Conservation (phyloP, 1,139 yeast species). For the Sugiyamaella neomexicana region DNA sequence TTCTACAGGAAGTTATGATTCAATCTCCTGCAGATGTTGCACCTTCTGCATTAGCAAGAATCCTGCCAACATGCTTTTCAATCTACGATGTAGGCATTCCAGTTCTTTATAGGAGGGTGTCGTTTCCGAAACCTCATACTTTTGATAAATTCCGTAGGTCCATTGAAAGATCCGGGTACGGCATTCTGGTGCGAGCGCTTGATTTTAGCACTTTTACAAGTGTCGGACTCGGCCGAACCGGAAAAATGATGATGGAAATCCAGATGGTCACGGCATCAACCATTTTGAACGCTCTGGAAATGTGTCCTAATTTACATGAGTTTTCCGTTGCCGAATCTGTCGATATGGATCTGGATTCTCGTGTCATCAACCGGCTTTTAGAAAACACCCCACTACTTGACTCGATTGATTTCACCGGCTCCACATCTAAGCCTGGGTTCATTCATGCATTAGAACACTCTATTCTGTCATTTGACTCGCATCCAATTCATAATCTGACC, state of each 20-base stretch:
- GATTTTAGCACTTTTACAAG: constrained; percentile 90
- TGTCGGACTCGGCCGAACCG: constrained; percentile 86
- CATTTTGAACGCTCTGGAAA: constrained; percentile 56
- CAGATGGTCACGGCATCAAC: constrained; percentile 85
- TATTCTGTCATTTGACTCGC: constrained; percentile 21
- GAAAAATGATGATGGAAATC: constrained; percentile 85
- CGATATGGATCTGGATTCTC: constrained; percentile 74
- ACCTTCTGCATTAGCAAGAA: constrained; percentile 28
- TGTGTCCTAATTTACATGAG: constrained; percentile 68
- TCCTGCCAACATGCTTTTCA: constrained; percentile 38
- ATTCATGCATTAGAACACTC: constrained; percentile 33
- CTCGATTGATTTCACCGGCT: constrained; percentile 87
- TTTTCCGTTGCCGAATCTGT: constrained; percentile 84
- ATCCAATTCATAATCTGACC: constrained; percentile 39
- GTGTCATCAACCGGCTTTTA: constrained; percentile 60
- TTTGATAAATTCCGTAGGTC: constrained; percentile 70
- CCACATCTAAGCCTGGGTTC: constrained; percentile 71
- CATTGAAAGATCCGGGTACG: constrained; percentile 53
- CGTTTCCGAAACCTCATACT: constrained; percentile 78
- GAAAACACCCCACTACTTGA: constrained; percentile 55
- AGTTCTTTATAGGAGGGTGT: constrained; percentile 62
- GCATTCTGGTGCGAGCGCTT: constrained; percentile 69
- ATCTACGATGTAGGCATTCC: constrained; percentile 43
- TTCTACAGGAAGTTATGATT: constrained; percentile 36
- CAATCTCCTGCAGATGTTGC: constrained; percentile 23